Base-by-base conservation (phyloP, 169 alveolate species). In the Plasmodium coatneyi region DNA sequence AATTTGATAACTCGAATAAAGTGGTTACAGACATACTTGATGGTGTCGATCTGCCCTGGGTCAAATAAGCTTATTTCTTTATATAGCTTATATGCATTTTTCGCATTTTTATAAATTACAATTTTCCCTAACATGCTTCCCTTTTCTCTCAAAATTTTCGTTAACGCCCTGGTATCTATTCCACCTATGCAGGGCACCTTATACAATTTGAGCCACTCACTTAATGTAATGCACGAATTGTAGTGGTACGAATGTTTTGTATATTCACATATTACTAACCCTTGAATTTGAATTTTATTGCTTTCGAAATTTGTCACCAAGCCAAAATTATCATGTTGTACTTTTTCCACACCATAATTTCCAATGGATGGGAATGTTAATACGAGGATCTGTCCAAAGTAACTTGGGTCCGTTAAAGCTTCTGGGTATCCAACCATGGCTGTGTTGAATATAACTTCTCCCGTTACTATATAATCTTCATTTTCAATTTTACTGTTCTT, bases 381-480 rank as follows among this genome's bases (percentile, higher is more conserved):
- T 25, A 96, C 97, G 80, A 97, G 93, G 54, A 97, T 96, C 90
- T 97, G 99, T 25, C 98, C 99, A 32, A 95, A 93, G 82, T 95
- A 97, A 71, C 98, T 96, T 0, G 99, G 98, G 72, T 97, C 99
- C 0, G 99, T 96, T 81, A 97, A 96, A 12, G 98, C 95, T 87
- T 97, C 99, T 5, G 98, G 97, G 78, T 96, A 97, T n/a, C 97
- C 99, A 52, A 97, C 97, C 98, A 97, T 96, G 25, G 97, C 96
- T 9, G 99, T 97, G 86, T 96, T 94, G 95, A 97, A 97, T 71
- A 97, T 98, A 70, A 96, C 97, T 92, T 97, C 98, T 19, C 99
- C 99, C 41, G 93, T 86, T 30, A 86, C 93, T 32, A 86, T 86
- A 86, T 72, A 86, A 46, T 86, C 93, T n/a, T 86, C 93, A 86